Evolutionary conservation across 2,329 filamentous ascomycete genomes (phyloP).

Genomic region (Dendryphion nanum): DNA sequence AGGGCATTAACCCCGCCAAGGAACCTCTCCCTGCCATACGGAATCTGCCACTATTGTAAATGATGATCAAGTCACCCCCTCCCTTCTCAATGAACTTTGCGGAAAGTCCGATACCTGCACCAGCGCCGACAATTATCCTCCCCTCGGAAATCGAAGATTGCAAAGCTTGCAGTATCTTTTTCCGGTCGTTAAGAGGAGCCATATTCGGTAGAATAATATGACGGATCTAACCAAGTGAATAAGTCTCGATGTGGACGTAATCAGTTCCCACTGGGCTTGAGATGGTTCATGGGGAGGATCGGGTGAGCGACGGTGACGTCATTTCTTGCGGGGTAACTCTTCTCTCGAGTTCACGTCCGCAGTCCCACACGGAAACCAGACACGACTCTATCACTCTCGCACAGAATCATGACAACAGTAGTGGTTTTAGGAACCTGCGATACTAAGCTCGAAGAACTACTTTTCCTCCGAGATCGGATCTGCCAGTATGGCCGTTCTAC

Average conservation of each 20-base stretch:
- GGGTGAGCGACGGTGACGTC: not conserved
- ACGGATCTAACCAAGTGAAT: not conserved
- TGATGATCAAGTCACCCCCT: slow-evolving; percentile 67
- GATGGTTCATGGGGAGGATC: not conserved
- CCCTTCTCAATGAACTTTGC: slow-evolving; percentile 70
- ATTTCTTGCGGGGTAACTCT: not conserved
- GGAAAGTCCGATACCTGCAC: slow-evolving; percentile 67
- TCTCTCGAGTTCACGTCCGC: not conserved
- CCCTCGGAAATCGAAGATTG: slow-evolving; percentile 54
- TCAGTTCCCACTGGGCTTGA: too few species aligned
- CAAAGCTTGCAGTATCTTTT: slow-evolving; percentile 52
- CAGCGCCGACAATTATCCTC: slow-evolving; percentile 65
- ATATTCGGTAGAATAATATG: not conserved
- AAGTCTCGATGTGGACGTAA: too few species aligned
- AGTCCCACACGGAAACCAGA: slow-evolving; percentile 32
- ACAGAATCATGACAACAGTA: slow-evolving; percentile 39
- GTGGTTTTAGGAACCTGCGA: slow-evolving; percentile 63
- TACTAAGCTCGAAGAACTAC: slow-evolving; percentile 61
- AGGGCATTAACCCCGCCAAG: slow-evolving; percentile 68
- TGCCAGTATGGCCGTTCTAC: slow-evolving; percentile 28
- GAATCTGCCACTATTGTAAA: slow-evolving; percentile 71
- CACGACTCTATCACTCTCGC: slow-evolving; percentile 25
- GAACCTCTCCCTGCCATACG: slow-evolving; percentile 72
- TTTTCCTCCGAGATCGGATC: slow-evolving; percentile 54
- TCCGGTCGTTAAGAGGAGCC: not conserved